These are phyloP conservation scores for Fusarium napiforme DNA, from an alignment of 2,329 filamentous ascomycete species.

Conservation along the genomic window DNA sequence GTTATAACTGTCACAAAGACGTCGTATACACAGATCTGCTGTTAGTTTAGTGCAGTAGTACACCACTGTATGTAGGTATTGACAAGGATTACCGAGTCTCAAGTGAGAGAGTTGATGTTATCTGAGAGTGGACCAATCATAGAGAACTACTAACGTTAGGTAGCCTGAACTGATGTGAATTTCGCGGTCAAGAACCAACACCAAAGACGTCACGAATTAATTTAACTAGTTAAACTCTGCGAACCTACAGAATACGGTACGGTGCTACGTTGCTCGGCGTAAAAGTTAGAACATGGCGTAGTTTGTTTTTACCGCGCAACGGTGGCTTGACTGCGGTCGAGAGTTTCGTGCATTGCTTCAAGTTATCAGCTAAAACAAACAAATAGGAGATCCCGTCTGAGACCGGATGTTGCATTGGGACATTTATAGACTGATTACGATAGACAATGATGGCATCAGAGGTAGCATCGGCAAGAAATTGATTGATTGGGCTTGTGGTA, in stretches of 20 bases:
- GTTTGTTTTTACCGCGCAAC: slow-evolving; percentile 2
- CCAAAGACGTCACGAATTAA: slow-evolving; percentile 24
- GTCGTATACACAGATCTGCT: not conserved
- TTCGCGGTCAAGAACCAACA: slow-evolving; percentile 25
- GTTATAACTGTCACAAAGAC: not conserved
- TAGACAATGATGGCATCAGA: slow-evolving; percentile 6
- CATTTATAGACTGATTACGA: slow-evolving; percentile 8
- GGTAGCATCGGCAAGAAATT: not conserved
- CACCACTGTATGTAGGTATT: not conserved
- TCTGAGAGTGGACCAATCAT: not conserved
- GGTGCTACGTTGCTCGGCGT: not conserved
- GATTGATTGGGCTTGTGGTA: not conserved
- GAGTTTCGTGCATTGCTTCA: slow-evolving; percentile 20
- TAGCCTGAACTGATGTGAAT: slow-evolving; percentile 5
- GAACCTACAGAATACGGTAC: not conserved
- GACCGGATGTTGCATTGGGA: not conserved
- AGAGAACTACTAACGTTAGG: not conserved
- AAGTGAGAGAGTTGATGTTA: not conserved
- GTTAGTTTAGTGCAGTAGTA: not conserved
- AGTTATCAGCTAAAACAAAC: slow-evolving; percentile 2
- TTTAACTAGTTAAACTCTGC: not conserved
- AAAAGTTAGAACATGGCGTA: not conserved
- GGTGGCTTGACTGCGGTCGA: slow-evolving; percentile 27
- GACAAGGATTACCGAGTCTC: not conserved
- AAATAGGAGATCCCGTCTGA: slow-evolving; percentile 9